These are phyloP conservation scores for Hyphopichia khmerensis DNA, from an alignment of 1,139 yeast genomes.

Conservation along the genomic window DNA sequence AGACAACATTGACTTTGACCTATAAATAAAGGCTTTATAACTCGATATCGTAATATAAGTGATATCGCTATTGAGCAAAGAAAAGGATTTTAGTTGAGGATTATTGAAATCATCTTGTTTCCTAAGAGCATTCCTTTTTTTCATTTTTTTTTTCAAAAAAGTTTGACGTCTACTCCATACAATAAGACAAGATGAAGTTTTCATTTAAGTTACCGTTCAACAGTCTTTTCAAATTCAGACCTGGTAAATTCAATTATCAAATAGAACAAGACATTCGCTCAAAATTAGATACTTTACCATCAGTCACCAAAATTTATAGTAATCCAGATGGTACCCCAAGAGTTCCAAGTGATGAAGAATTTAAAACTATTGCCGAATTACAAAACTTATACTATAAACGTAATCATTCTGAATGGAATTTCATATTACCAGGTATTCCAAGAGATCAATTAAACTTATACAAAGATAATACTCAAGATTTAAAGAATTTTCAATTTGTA, in stretches of 20 bases:
- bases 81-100: background rate
- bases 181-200: slow-evolving; percentile 32
- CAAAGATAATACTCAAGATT: slow-evolving; percentile 62
- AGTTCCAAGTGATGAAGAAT: slow-evolving; percentile 68
- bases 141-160: too few relatives aligned
- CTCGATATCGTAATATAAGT: background rate
- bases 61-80: background rate
- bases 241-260: slow-evolving; percentile 39
- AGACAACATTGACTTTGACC: background rate
- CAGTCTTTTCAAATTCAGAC: slow-evolving; percentile 37
- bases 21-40: too few relatives aligned
- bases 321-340: slow-evolving; percentile 79
- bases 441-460: slow-evolving; percentile 59
- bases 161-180: background rate
- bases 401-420: slow-evolving; percentile 61
- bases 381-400: slow-evolving; percentile 61
- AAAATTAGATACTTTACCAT: slow-evolving; percentile 49
- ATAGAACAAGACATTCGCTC: slow-evolving; percentile 45
- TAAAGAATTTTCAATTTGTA: slow-evolving; percentile 59
- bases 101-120: too few relatives aligned
- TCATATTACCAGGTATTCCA: slow-evolving; percentile 53
- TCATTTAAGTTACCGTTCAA: slow-evolving; percentile 44
- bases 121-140: too few relatives aligned
- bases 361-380: slow-evolving; percentile 72
- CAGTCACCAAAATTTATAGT: slow-evolving; percentile 61